Evolutionary conservation across 257 asterid genomes (phyloP).

Genomic region (Solanum pennellii): DNA sequence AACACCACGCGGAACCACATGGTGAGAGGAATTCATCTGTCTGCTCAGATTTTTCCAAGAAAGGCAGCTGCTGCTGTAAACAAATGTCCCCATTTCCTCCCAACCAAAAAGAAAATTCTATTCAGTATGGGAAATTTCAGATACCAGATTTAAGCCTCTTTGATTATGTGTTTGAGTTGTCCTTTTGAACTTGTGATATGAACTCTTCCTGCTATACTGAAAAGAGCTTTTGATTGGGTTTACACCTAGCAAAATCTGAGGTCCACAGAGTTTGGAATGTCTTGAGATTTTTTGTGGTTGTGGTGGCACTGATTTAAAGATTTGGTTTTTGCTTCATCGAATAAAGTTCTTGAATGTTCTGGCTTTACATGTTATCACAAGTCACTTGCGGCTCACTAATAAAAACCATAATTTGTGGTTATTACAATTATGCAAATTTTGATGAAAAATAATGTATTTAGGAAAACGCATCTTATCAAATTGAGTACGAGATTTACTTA

Average conservation of each 20-base stretch:
- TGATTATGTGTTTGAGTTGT: not conserved
- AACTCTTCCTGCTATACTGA: not conserved
- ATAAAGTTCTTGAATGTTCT: not conserved
- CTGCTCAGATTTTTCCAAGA: constrained; percentile 23
- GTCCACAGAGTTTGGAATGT: not conserved
- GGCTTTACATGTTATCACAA: constrained; percentile 14
- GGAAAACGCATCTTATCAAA: not conserved
- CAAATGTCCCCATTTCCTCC: constrained; percentile 40
- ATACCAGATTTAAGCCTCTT: not conserved
- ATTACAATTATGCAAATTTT: not conserved
- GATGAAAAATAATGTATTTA: not conserved
- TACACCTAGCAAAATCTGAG: not conserved
- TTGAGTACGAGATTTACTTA: not conserved
- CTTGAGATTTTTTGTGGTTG: constrained; percentile 14
- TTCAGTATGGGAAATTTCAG: not conserved
- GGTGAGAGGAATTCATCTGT: constrained; percentile 12
- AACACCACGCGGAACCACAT: constrained; percentile 5
- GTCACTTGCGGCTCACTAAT: not conserved
- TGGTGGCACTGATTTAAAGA: not conserved
- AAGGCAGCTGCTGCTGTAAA: constrained; percentile 29
- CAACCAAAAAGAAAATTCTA: not conserved
- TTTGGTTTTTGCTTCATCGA: not conserved
- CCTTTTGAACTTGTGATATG: not conserved
- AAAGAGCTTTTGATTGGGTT: not conserved
- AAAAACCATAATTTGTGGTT: not conserved